Base-by-base conservation (phyloP, 306 rosid genomes). In the Pueraria montana region DNA sequence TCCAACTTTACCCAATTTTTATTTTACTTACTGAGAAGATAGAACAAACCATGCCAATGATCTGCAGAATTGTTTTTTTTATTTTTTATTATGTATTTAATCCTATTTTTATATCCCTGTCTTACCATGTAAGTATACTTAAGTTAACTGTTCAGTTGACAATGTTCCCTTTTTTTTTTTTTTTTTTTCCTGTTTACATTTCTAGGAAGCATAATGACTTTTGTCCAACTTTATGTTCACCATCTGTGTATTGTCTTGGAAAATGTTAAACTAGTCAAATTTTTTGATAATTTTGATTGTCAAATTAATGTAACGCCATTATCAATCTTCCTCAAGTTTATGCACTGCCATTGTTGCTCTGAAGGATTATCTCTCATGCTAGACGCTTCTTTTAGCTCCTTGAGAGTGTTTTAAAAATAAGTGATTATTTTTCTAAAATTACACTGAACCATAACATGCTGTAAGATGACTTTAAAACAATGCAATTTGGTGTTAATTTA, bases 401-500 rank as follows among this genome's bases (percentile, higher is more conserved):
- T 18, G 12, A 30, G 32, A 58, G 21, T 63, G 42, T 30, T 63
- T 32, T 62, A 63, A 16, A 14, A 14, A 30, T 59, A 11, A 30
- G 40, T 26, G 40, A 63, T 63, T 63, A 30, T 63, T 63, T 14
- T 30, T 30, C 43, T 7, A 63, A 63, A 30, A 6, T 30, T 27
- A 62, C 5, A 5, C 2, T 30, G 69, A 62, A 30, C 61, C 18
- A 26, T 61, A 26, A 14, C 42, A 14, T 62, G 71, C 71, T 17
- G 13, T 65, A 34, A 36, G 16, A 65, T 34, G 48, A 18, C 16
- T 7, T 63, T 30, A 34, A 74, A 65, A 38, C 61, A 74, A 69
- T 80, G 40, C 24, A 58, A 71, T 20, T 65, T 61, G 78, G 53
- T 76, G 18, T 55, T 59, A 21, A 40, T 74, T 12, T 59, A 23